Percentiles rank a stretch among this genome's conserved stretches.
Evolutionary conservation across 768 basidiomycete species (phyloP).

Genomic region (Filobasidium floriforme): DNA sequence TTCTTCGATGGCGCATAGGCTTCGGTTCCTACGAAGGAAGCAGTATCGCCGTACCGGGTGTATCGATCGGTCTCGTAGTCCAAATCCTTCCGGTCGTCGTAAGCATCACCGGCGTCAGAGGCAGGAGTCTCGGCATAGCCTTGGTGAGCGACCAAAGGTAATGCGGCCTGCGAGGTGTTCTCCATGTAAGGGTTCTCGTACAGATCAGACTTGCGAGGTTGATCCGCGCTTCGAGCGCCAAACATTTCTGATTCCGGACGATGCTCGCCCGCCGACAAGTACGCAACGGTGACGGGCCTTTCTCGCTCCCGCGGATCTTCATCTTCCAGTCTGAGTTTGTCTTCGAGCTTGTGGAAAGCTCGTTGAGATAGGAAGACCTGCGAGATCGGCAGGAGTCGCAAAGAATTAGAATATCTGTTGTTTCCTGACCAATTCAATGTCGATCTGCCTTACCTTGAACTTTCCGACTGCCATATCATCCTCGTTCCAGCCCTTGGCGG

Average conservation of each 20-base stretch:
- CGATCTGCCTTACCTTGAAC: slow-evolving; percentile 58
- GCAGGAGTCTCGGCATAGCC: slow-evolving; percentile 63
- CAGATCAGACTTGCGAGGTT: slow-evolving; percentile 25
- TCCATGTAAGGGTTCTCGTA: slow-evolving; percentile 32
- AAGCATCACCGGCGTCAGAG: slow-evolving; percentile 68
- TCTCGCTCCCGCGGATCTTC: slow-evolving; percentile 59
- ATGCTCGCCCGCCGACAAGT: neutral
- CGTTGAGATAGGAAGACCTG: slow-evolving; percentile 81
- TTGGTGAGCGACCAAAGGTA: slow-evolving; percentile 72
- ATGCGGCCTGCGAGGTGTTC: slow-evolving; percentile 57
- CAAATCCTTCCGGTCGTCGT: slow-evolving; percentile 53
- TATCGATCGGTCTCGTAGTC: slow-evolving; percentile 55
- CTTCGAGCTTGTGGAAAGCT: slow-evolving; percentile 82
- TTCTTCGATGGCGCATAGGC: slow-evolving; percentile 89
- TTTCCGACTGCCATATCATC: slow-evolving; percentile 71
- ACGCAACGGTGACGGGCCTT: slow-evolving; percentile 52
- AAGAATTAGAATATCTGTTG: too few species aligned
- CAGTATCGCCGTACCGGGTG: slow-evolving; percentile 68
- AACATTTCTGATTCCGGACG: neutral
- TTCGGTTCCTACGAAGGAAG: slow-evolving; percentile 79
- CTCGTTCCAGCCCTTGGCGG: slow-evolving; percentile 53
- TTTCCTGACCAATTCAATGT: neutral
- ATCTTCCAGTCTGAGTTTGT: slow-evolving; percentile 71
- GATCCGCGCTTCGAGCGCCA: neutral
- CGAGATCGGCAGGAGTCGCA: neutral